phyloP scores from a whole-genome alignment of 2,329 filamentous ascomycete species.

The Penicillium sp. region DNA sequence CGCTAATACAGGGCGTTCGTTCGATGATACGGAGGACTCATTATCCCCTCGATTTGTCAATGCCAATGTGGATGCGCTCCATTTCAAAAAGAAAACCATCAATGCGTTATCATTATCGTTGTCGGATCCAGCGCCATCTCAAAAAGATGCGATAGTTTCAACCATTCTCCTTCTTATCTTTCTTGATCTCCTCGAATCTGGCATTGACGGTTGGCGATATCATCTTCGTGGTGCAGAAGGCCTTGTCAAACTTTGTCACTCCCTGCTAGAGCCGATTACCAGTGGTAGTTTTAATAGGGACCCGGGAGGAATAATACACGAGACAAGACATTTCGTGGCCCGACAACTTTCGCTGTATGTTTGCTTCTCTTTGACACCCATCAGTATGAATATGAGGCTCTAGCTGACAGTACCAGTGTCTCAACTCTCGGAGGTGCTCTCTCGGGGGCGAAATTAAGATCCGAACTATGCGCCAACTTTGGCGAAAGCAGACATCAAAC shows the following conservation, averaged over 20 bases:
- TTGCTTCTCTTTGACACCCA: too few species aligned
- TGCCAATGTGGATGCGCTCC: slow-evolving; percentile 19
- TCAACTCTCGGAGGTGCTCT: background rate
- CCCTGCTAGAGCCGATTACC: background rate
- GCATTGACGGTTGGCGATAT: slow-evolving; percentile 7
- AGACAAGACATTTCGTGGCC: background rate
- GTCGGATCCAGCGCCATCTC: background rate
- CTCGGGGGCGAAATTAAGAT: background rate
- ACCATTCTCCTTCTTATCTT: slow-evolving; percentile 6
- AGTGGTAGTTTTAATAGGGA: background rate
- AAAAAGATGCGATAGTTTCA: background rate
- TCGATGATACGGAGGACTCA: background rate
- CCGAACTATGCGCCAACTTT: background rate
- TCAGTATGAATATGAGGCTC: too few species aligned
- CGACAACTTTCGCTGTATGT: background rate
- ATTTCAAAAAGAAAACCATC: slow-evolving; percentile 24
- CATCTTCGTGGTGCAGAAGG: slow-evolving; percentile 6
- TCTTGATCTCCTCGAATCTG: slow-evolving; percentile 10
- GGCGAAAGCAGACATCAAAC: background rate
- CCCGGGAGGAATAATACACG: background rate
- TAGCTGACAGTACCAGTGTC: background rate
- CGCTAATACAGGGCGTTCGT: background rate
- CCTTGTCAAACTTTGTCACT: background rate
- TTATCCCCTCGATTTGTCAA: background rate
- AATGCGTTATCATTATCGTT: slow-evolving; percentile 11